Evolutionary conservation across 1,284 basidiomycete genomes (phyloP).

Genomic region (Hypsizygus ulmarius): DNA sequence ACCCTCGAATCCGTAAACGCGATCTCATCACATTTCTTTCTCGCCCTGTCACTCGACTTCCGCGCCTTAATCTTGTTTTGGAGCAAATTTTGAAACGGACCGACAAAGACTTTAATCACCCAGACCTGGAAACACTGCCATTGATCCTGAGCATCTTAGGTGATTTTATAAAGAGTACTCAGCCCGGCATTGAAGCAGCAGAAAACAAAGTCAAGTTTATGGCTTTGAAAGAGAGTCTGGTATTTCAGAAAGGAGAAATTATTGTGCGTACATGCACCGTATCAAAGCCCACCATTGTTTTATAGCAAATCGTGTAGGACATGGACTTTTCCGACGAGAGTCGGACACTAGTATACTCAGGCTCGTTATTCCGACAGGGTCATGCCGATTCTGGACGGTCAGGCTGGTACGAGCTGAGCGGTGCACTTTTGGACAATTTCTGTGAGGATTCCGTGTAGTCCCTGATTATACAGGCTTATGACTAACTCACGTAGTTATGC

Average conservation of each 20-base stretch:
- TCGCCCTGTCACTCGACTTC: slow-evolving; percentile 79
- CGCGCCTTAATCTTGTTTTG: slow-evolving; percentile 71
- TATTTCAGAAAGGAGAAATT: slow-evolving; percentile 74
- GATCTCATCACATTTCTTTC: slow-evolving; percentile 81
- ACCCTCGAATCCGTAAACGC: slow-evolving; percentile 70
- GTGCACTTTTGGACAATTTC: slow-evolving; percentile 76
- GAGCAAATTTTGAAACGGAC: slow-evolving; percentile 68
- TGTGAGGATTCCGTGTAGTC: slow-evolving; percentile 38
- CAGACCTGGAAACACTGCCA: slow-evolving; percentile 67
- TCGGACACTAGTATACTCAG: slow-evolving; percentile 65
- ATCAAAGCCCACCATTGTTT: neutral
- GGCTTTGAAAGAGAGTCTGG: slow-evolving; percentile 70
- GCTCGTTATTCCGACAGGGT: slow-evolving; percentile 51
- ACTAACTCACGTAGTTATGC: slow-evolving; percentile 44
- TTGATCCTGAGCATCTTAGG: slow-evolving; percentile 60
- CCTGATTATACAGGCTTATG: neutral
- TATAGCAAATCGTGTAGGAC: slow-evolving; percentile 49
- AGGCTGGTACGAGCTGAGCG: slow-evolving; percentile 63
- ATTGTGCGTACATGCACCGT: slow-evolving; percentile 47
- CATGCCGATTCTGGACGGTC: slow-evolving; percentile 59
- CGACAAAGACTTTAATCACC: slow-evolving; percentile 59
- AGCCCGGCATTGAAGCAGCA: slow-evolving; percentile 81
- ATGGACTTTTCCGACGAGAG: slow-evolving; percentile 75
- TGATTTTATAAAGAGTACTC: slow-evolving; percentile 71
- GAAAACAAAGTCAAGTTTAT: slow-evolving; percentile 83